Percentiles rank a stretch among this genome's conserved stretches.
Conservation (phyloP, 805 yeast genomes). For the Yamadazyma phyllophila region DNA sequence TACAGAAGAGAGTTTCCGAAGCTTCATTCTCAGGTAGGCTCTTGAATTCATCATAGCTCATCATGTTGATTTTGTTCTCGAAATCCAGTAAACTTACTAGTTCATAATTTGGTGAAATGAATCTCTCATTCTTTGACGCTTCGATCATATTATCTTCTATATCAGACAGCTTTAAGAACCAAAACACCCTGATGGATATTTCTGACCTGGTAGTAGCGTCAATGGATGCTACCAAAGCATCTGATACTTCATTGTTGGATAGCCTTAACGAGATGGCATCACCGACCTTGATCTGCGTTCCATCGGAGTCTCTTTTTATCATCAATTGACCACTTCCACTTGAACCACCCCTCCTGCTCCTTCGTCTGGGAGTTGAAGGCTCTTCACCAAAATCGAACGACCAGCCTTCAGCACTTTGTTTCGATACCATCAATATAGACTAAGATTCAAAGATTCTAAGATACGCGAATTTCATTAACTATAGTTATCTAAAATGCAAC, state of each 20-base stretch:
- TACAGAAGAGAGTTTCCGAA: slow-evolving; percentile 34
- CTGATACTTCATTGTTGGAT: not conserved
- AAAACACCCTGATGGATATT: slow-evolving; percentile 47
- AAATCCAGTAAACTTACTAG: slow-evolving; percentile 45
- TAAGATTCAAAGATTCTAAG: not conserved
- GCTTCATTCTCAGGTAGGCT: slow-evolving; percentile 35
- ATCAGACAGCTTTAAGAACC: slow-evolving; percentile 46
- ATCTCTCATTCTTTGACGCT: slow-evolving; percentile 41
- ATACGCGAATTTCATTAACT: slow-evolving; percentile 6
- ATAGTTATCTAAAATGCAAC: not conserved
- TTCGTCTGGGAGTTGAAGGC: not conserved
- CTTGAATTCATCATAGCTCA: slow-evolving; percentile 34
- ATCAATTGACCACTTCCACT: slow-evolving; percentile 15
- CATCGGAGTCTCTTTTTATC: not conserved
- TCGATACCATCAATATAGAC: too few relatives aligned
- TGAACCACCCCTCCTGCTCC: slow-evolving; percentile 7
- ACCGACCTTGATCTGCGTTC: not conserved
- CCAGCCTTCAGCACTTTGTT: not conserved
- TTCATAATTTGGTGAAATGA: slow-evolving; percentile 50
- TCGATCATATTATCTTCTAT: slow-evolving; percentile 20
- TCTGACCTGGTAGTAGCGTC: slow-evolving; percentile 47
- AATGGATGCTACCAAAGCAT: slow-evolving; percentile 51
- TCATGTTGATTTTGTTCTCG: slow-evolving; percentile 38
- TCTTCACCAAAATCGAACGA: not conserved
- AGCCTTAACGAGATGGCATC: not conserved